Conservation (phyloP, 2,329 filamentous ascomycete species). For the Trichophyton schoenleinii region DNA sequence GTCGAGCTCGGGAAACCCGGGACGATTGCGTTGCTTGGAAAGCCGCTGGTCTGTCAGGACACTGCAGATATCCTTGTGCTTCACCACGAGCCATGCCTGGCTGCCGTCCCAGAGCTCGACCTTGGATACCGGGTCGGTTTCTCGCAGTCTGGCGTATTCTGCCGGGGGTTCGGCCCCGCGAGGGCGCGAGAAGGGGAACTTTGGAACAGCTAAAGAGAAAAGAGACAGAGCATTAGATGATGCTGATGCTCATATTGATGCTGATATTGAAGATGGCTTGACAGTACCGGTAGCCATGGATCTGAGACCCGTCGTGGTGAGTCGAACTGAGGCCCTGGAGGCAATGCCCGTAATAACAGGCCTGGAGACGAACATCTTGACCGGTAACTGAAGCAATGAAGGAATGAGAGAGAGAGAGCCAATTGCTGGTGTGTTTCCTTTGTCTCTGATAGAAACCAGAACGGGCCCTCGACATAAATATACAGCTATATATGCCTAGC, state of each 20-base stretch:
- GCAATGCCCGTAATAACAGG: background rate
- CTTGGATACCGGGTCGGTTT: conserved; percentile 33
- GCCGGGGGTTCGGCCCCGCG: conserved; percentile 31
- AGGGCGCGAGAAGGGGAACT: conserved; percentile 32
- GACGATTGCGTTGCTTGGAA: conserved; percentile 34
- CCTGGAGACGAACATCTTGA: background rate
- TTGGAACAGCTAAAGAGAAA: conserved; percentile 8
- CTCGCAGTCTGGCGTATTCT: conserved; percentile 35
- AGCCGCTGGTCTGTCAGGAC: conserved; percentile 36
- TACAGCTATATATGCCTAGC: background rate
- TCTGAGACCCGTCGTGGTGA: background rate
- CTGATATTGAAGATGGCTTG: background rate
- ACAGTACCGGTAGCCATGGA: background rate
- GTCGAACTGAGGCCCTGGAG: background rate
- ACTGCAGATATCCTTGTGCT: conserved; percentile 36
- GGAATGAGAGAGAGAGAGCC: too few species aligned
- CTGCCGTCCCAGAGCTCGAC: conserved; percentile 39
- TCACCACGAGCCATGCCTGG: conserved; percentile 38
- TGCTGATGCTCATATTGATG: background rate
- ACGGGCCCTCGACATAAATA: background rate
- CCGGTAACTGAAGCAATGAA: too few species aligned
- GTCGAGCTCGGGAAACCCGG: conserved; percentile 38
- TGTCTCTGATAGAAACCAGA: too few species aligned
- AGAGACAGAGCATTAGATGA: too few species aligned
- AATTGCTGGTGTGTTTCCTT: too few species aligned